These are phyloP conservation scores for Leishmania gerbilli DNA, from an alignment of 208 protist genomes.

Conservation along the genomic window DNA sequence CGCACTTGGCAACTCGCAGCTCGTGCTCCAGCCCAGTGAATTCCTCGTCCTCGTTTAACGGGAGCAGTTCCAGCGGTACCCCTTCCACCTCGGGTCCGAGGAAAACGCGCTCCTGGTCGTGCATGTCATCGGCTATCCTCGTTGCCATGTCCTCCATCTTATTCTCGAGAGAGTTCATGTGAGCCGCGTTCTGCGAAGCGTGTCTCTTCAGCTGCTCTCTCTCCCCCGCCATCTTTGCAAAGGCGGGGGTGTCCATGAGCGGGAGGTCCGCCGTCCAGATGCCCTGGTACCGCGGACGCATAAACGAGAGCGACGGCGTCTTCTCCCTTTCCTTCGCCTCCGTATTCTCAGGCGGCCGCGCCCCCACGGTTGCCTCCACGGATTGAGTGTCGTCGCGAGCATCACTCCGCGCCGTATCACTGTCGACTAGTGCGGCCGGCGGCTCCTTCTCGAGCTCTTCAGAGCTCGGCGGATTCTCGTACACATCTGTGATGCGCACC, in stretches of 20 bases:
- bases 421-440: conserved; percentile 8
- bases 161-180: conserved; percentile 40
- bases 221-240: conserved; percentile 40
- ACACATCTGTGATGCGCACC: conserved; percentile 68
- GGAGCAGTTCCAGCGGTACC: conserved; percentile 51
- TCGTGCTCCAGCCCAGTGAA: conserved; percentile 56
- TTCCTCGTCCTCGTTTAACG: conserved; percentile 47
- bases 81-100: conserved; percentile 53
- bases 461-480: conserved; percentile 41
- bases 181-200: conserved; percentile 41
- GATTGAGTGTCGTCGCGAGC: conserved; percentile 10
- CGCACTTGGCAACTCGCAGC: conserved; percentile 38
- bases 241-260: conserved; percentile 35
- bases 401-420: conserved; percentile 13
- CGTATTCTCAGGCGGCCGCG: neutral
- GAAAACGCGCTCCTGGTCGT: conserved; percentile 47
- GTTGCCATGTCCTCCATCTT: conserved; percentile 33
- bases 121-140: conserved; percentile 41
- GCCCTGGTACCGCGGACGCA: conserved; percentile 46
- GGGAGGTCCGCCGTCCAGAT: conserved; percentile 49
- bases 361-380: conserved; percentile 5
- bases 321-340: conserved; percentile 13
- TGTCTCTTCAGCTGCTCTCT: conserved; percentile 32
- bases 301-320: conserved; percentile 35
- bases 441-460: conserved; percentile 21